Evolutionary conservation across 1,139 yeast genomes (phyloP).

Genomic region (Kluyveromyces sp.): DNA sequence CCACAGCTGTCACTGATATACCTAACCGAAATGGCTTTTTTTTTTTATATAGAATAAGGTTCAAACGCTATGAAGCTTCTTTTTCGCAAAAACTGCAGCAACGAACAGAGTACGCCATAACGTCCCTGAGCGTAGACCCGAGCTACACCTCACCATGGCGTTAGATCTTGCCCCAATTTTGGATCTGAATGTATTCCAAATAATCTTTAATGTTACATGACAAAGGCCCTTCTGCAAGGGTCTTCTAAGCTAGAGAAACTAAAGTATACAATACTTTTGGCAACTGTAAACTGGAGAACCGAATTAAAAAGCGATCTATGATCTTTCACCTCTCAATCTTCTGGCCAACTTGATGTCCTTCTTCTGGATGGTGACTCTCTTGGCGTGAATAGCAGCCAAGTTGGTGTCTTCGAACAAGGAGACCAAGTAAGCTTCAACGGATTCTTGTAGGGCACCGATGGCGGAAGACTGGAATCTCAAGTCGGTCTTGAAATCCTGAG

Average conservation of each 20-base stretch:
- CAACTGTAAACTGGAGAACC: background rate
- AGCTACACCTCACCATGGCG: no score
- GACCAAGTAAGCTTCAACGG: slow-evolving; percentile 94
- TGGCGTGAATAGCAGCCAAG: slow-evolving; percentile 98
- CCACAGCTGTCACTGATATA: no score
- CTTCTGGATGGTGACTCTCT: slow-evolving; percentile 99
- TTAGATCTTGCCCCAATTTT: no score
- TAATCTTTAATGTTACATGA: slow-evolving; percentile 6
- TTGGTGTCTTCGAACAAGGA: slow-evolving; percentile 93
- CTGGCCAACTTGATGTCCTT: slow-evolving; percentile 98
- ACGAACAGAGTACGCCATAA: no score
- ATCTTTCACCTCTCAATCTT: slow-evolving; percentile 98
- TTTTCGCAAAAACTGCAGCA: no score
- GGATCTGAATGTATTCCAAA: background rate
- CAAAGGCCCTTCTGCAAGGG: background rate
- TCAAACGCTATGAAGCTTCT: no score
- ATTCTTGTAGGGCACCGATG: slow-evolving; percentile 97
- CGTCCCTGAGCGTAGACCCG: no score
- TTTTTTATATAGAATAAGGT: no score
- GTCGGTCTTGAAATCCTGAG: slow-evolving; percentile 97
- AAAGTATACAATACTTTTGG: slow-evolving; percentile 2
- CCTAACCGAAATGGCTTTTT: no score
- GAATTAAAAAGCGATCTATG: slow-evolving; percentile 35
- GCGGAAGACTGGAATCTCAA: slow-evolving; percentile 98
- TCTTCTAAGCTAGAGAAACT: background rate